Evolutionary conservation across 2,329 filamentous ascomycete genomes (phyloP).

Genomic region (Penicillium italicum): DNA sequence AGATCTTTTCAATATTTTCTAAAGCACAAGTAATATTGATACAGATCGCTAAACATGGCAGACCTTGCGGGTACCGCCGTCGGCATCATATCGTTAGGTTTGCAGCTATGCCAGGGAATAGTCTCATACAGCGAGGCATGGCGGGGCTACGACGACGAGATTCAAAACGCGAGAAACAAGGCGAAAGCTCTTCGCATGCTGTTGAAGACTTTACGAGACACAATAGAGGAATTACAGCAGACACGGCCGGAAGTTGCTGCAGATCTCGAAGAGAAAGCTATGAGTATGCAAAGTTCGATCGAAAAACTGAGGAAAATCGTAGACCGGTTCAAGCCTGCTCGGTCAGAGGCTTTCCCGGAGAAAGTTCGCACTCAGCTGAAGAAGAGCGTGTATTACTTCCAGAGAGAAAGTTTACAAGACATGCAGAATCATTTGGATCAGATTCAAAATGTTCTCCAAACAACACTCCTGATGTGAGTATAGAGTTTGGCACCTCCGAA

Average conservation of each 20-base stretch:
- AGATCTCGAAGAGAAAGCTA: not conserved
- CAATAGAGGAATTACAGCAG: not conserved
- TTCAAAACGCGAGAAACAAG: slow-evolving; percentile 6
- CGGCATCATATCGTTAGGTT: slow-evolving; percentile 12
- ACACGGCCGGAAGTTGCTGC: not conserved
- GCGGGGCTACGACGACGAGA: slow-evolving; percentile 5
- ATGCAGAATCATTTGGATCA: not conserved
- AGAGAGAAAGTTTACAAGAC: not conserved
- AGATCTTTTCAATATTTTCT: not conserved
- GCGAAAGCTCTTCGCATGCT: slow-evolving; percentile 1
- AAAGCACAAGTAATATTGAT: no score
- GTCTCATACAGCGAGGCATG: slow-evolving; percentile 7
- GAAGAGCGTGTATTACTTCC: not conserved
- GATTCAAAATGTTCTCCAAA: not conserved
- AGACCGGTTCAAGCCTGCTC: not conserved
- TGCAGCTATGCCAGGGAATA: slow-evolving; percentile 10
- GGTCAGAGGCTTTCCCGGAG: not conserved
- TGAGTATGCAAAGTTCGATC: not conserved
- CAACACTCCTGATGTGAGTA: not conserved
- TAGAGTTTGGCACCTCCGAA: not conserved
- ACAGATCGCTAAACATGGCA: not conserved
- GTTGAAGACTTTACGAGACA: slow-evolving; percentile 1
- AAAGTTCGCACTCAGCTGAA: not conserved
- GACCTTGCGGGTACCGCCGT: slow-evolving; percentile 9
- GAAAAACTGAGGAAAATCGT: not conserved